Percentiles rank a stretch among this genome's conserved stretches.
These are phyloP conservation scores for Leptographium galeiforme DNA, from an alignment of 2,329 filamentous ascomycete species.

Conservation along the genomic window DNA sequence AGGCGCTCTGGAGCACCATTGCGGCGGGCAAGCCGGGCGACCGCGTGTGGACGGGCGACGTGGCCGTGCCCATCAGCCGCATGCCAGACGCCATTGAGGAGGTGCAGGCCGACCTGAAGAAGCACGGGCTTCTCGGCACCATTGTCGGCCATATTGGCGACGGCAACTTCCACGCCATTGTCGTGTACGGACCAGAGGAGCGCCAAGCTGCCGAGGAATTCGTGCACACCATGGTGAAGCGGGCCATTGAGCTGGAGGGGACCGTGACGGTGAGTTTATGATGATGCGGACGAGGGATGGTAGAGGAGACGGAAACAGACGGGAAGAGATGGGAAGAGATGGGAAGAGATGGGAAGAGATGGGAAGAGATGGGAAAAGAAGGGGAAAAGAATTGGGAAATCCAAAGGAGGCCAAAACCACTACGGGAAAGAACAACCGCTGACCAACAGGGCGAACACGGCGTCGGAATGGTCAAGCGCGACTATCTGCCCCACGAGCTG, in stretches of 20 bases:
- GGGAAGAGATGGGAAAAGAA: no score
- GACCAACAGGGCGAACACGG: slow-evolving; percentile 58
- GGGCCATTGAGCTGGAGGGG: slow-evolving; percentile 72
- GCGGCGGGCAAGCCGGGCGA: slow-evolving; percentile 51
- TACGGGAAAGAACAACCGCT: neutral
- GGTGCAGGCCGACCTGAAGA: slow-evolving; percentile 55
- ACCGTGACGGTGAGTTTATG: slow-evolving; percentile 52
- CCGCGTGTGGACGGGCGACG: slow-evolving; percentile 74
- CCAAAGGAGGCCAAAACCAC: no score
- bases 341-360: no score
- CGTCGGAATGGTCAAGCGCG: slow-evolving; percentile 71
- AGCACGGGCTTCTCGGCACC: slow-evolving; percentile 57
- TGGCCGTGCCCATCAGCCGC: slow-evolving; percentile 66
- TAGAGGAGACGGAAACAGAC: neutral
- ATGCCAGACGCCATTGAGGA: slow-evolving; percentile 66
- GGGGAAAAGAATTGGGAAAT: no score
- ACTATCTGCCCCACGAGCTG: slow-evolving; percentile 69
- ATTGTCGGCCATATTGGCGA: slow-evolving; percentile 63
- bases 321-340: no score
- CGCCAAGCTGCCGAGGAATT: slow-evolving; percentile 53
- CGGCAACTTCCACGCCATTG: slow-evolving; percentile 51
- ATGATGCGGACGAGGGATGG: neutral
- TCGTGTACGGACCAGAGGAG: slow-evolving; percentile 52
- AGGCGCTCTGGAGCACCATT: slow-evolving; percentile 71
- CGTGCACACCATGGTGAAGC: slow-evolving; percentile 75